Percentiles rank a stretch among this genome's conserved stretches.
Evolutionary conservation across 2,329 filamentous ascomycete species (phyloP).

Genomic region (Whalleya microplaca): DNA sequence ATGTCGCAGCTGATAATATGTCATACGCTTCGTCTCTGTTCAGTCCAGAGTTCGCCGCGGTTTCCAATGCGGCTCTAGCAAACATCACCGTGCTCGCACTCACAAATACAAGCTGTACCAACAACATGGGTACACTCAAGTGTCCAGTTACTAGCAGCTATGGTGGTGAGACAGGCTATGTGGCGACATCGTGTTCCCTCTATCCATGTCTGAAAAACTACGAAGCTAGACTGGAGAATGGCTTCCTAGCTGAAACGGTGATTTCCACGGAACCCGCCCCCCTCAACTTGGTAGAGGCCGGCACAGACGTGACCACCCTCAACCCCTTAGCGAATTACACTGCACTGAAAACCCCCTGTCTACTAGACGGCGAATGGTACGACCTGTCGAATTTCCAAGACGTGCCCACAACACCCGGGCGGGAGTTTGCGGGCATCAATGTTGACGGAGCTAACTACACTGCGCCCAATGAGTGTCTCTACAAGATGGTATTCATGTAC

Average conservation of each 20-base stretch:
- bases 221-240: slow-evolving; percentile 13
- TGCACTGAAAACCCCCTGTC: slow-evolving; percentile 19
- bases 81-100: slow-evolving; percentile 29
- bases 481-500: slow-evolving; percentile 19
- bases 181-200: slow-evolving; percentile 23
- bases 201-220: slow-evolving; percentile 27
- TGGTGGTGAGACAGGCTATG: slow-evolving; percentile 6
- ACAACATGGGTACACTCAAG: slow-evolving; percentile 4
- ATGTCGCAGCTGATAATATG: slow-evolving; percentile 18
- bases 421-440: slow-evolving; percentile 13
- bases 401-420: slow-evolving; percentile 4
- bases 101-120: slow-evolving; percentile 22
- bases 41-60: slow-evolving; percentile 17
- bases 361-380: slow-evolving; percentile 12
- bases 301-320: neutral
- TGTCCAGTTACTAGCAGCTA: slow-evolving; percentile 20
- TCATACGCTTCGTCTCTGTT: slow-evolving; percentile 21
- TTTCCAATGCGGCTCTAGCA: slow-evolving; percentile 12
- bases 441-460: slow-evolving; percentile 20
- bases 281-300: slow-evolving; percentile 17
- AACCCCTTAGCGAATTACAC: slow-evolving; percentile 17
- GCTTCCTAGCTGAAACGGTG: slow-evolving; percentile 16
- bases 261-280: slow-evolving; percentile 18
- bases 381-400: slow-evolving; percentile 14
- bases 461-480: slow-evolving; percentile 19